These are phyloP conservation scores for Hysterangium stoloniferum DNA, from an alignment of 768 basidiomycete species.

Conservation along the genomic window DNA sequence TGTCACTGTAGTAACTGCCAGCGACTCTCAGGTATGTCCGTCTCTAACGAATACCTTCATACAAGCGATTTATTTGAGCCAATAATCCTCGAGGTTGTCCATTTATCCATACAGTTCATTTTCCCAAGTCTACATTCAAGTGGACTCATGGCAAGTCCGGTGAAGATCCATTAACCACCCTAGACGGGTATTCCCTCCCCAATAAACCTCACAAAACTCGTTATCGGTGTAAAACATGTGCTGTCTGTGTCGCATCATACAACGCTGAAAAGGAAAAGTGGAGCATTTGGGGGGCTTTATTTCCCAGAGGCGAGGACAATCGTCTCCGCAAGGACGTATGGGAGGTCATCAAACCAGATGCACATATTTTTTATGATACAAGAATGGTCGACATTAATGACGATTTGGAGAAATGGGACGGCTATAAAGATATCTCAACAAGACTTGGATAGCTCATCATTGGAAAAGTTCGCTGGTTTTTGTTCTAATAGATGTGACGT, in stretches of 20 bases:
- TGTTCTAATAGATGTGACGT: too few species aligned
- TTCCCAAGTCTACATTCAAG: conserved; percentile 38
- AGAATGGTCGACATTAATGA: conserved; percentile 51
- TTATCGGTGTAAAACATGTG: conserved; percentile 56
- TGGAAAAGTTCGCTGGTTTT: too few species aligned
- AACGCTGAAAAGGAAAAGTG: conserved; percentile 41
- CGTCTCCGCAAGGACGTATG: conserved; percentile 36
- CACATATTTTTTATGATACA: conserved; percentile 61
- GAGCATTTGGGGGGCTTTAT: conserved; percentile 52
- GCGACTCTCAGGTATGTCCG: conserved; percentile 40
- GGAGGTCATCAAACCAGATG: conserved; percentile 52
- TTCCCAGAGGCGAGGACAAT: conserved; percentile 46
- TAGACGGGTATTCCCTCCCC: conserved; percentile 42
- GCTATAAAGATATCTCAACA: conserved; percentile 46
- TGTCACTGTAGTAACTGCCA: conserved; percentile 72
- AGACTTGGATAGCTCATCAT: conserved; percentile 25
- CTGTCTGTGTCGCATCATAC: conserved; percentile 42
- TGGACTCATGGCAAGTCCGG: conserved; percentile 43
- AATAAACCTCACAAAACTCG: conserved; percentile 53
- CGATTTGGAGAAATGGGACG: conserved; percentile 53
- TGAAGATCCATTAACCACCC: conserved; percentile 13
- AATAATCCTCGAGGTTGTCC: conserved; percentile 37
- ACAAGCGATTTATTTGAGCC: background rate
- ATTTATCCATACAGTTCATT: conserved; percentile 57
- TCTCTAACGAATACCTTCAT: background rate